Percentiles rank a stretch among this genome's conserved stretches.
These are phyloP conservation scores for Onygenales sp. DNA, from an alignment of 2,329 filamentous ascomycete genomes.

Conservation along the genomic window DNA sequence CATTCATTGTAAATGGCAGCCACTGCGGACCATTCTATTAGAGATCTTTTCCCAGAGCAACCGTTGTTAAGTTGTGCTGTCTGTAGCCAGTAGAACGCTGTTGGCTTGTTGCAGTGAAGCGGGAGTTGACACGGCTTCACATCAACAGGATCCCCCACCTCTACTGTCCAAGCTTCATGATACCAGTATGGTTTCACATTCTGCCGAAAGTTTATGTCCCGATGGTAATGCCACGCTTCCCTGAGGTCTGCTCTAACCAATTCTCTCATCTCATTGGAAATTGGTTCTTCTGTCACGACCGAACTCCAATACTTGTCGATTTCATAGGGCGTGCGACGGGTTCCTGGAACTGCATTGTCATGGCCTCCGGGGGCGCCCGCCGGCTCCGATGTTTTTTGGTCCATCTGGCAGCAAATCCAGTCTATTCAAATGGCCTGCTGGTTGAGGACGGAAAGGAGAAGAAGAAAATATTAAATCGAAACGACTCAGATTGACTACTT, in stretches of 20 bases:
- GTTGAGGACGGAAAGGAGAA: no score
- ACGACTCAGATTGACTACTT: no score
- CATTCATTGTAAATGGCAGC: not conserved
- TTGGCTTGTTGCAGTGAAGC: not conserved
- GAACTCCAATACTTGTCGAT: conserved; percentile 31
- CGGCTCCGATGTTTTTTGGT: not conserved
- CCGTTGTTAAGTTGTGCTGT: not conserved
- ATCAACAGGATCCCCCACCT: not conserved
- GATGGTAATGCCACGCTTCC: not conserved
- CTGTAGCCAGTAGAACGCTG: not conserved
- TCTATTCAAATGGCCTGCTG: no score
- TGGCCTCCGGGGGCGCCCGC: no score
- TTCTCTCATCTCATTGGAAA: not conserved
- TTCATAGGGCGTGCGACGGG: conserved; percentile 27
- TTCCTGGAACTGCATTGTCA: not conserved
- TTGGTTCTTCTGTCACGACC: not conserved
- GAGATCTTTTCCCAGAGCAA: not conserved
- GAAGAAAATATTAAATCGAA: no score
- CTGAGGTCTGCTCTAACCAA: not conserved
- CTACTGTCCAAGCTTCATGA: not conserved
- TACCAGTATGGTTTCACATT: not conserved
- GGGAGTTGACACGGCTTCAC: not conserved
- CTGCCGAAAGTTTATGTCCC: not conserved
- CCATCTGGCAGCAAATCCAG: conserved; percentile 1
- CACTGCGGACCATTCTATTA: not conserved